Evolutionary conservation across 2,329 filamentous ascomycete genomes (phyloP).

Genomic region (Trichoderma citrinoviride): DNA sequence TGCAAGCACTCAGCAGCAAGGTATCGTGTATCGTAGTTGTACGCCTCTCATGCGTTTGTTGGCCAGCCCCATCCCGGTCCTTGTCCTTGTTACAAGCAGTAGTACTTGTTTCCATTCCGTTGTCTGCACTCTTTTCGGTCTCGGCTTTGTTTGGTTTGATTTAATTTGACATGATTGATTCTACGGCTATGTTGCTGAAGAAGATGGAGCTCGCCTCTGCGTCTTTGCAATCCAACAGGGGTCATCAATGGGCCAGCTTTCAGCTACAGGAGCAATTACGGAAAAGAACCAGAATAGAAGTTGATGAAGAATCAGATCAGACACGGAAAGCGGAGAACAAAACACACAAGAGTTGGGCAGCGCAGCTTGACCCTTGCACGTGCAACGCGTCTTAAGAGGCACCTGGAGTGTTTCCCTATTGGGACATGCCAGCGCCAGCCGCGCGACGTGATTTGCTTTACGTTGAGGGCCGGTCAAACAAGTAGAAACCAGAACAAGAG

Average conservation of each 20-base stretch:
- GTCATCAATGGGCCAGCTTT: too few species aligned
- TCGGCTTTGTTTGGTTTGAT: background rate
- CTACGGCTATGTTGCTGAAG: too few species aligned
- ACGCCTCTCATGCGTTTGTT: constrained; percentile 19
- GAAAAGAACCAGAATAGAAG: too few species aligned
- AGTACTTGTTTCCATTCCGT: background rate
- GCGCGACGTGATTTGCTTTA: constrained; percentile 36
- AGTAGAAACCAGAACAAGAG: too few species aligned
- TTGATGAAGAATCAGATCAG: background rate
- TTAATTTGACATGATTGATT: too few species aligned
- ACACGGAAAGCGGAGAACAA: background rate
- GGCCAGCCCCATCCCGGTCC: constrained; percentile 15
- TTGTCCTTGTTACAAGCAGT: too few species aligned
- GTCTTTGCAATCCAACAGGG: too few species aligned
- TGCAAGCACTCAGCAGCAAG: constrained; percentile 21
- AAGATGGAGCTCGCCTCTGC: too few species aligned
- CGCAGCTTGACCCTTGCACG: constrained; percentile 23
- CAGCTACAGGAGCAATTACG: too few species aligned
- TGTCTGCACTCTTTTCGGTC: background rate
- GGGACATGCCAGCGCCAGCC: constrained; percentile 29
- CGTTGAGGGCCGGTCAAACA: constrained; percentile 18
- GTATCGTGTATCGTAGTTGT: constrained; percentile 16
- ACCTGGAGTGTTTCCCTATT: constrained; percentile 34
- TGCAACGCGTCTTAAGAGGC: constrained; percentile 39
- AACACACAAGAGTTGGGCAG: background rate